Evolutionary conservation across 2,329 filamentous ascomycete genomes (phyloP), one percentile per base, ranked within the genome.

Genomic region (Diaporthe longicolla): DNA sequence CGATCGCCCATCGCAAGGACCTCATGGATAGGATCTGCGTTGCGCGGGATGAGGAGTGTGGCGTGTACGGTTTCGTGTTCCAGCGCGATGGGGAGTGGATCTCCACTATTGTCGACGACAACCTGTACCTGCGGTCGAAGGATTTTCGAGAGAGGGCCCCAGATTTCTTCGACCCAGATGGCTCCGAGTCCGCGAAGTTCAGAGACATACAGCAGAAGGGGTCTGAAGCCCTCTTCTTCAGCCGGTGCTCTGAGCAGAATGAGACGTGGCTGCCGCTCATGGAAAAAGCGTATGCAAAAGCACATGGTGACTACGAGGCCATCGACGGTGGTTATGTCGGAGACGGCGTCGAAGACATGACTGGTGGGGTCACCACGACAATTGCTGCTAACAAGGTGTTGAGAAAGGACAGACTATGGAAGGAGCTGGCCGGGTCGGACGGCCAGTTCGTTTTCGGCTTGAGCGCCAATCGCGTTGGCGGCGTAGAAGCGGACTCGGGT

Each of bases 51-150:
- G 91, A 94, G 84, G 89, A 79, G 84, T 93, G 84, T 58, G 93
- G 92, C 8, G 92, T 94, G 1, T 94, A 94, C 77, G 92, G 92
- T 3, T 94, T 94, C 77, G 91, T 94, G 40, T 94, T 94, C 80
- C 90, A 92, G 80, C 87, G 92, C 79, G 84, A 94, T 77, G 92
- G 92, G 59, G 91, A 93, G 80, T 94, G 92, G 93, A 88, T 92
- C 63, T 90, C 91, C 32, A 91, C 90, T 54, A 90, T 94, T 58
- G 89, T 94, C 61, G 93, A 94, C 78, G 93, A 94, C 81, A 93
- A 93, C 78, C 86, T 94, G 9, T 93, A 91, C 78, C 84, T 93
- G 8, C 85, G 86, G 17, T 87, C 88, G 54, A 85, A 87, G 48
- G 89, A 92, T 73, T 89, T 87, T 24, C 26, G 54, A 50, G 84